A percentile compares a stretch with the other conserved stretches of the same genome.
phyloP scores from a whole-genome alignment of 1,139 yeast genomes.

The Zygotorulaspora mrakii region DNA sequence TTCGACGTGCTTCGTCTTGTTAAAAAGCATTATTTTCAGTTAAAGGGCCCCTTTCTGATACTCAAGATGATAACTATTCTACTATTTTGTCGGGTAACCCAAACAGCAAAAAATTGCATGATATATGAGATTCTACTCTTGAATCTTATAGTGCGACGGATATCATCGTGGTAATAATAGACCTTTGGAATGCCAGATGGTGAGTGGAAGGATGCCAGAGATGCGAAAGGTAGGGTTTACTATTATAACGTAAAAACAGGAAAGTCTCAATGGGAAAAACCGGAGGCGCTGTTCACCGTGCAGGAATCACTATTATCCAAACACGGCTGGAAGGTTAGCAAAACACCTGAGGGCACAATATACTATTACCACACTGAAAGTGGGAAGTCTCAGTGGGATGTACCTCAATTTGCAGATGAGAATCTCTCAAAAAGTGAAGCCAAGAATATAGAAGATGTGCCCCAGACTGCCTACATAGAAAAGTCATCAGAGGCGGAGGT shows the following conservation, averaged over 20 bases:
- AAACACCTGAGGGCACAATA: conserved; percentile 63
- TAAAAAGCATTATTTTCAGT: neutral
- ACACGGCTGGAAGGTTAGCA: conserved; percentile 58
- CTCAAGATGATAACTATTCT: neutral
- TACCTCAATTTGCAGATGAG: conserved; percentile 48
- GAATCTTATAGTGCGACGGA: no score
- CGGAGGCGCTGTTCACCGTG: conserved; percentile 47
- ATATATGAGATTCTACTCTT: no score
- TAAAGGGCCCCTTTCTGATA: conserved; percentile 3
- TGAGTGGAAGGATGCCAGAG: conserved; percentile 62
- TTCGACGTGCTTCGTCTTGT: neutral
- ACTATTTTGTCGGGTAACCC: neutral
- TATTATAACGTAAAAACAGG: conserved; percentile 65
- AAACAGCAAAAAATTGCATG: neutral
- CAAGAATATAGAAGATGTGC: neutral
- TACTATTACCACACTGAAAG: conserved; percentile 71
- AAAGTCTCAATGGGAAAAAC: conserved; percentile 80
- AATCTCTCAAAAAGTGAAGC: neutral
- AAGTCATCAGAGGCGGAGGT: no score
- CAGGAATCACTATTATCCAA: conserved; percentile 39
- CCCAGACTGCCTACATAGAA: neutral
- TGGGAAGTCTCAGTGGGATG: conserved; percentile 75
- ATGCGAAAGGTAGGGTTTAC: conserved; percentile 65
- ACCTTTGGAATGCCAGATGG: conserved; percentile 5
- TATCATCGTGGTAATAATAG: no score